Evolutionary conservation across 2,329 filamentous ascomycete genomes (phyloP), one percentile per base, ranked within the genome.

Genomic region (Eutypella sp.): DNA sequence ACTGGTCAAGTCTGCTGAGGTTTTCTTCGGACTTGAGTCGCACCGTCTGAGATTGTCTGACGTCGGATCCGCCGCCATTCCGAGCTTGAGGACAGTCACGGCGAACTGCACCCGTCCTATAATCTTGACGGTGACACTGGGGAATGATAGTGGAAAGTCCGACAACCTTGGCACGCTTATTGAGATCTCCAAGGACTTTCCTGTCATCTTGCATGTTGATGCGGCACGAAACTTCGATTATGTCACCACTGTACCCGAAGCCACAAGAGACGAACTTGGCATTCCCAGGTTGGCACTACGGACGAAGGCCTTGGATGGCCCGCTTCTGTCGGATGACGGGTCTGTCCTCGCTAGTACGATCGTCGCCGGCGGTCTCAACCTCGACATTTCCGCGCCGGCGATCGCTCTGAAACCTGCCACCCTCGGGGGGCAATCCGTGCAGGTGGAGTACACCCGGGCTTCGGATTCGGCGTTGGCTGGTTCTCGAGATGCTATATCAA

Each of bases 161-260:
- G 47, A 52, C 13, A 29, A 52, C 23, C 4, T 52, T 18, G 24
- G 18, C 3, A 38, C 42, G 19, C 40, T 52, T 33, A 16, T 20
- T 27, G 22, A 36, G 5, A 37, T 49, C 16, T 41, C 41, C n/a
- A 13, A 29, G 15, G 18, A 4, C 11, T 45, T 49, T 9, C 44
- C 25, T 5, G 33, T 45, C 7, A 18, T 52, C 8, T 16, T 52
- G 4, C 47, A 52, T 33, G 25, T 52, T n/a, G 49, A 52, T 39
- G 41, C 42, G 1, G 42, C 41, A 23, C 39, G 44, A 16, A 47
- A 33, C 24, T 52, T 52, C 40, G 47, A 52, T 38, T 49, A 49
- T 36, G 31, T 52, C n/a, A 49, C 49, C 7, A 41, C 42, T 6
- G 5, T 37, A 20, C 24, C 44, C n/a, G 39, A 46, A n/a, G 16